Evolutionary conservation across 1,284 basidiomycete genomes (phyloP).

Genomic region (Stygiomarasmius scandens): DNA sequence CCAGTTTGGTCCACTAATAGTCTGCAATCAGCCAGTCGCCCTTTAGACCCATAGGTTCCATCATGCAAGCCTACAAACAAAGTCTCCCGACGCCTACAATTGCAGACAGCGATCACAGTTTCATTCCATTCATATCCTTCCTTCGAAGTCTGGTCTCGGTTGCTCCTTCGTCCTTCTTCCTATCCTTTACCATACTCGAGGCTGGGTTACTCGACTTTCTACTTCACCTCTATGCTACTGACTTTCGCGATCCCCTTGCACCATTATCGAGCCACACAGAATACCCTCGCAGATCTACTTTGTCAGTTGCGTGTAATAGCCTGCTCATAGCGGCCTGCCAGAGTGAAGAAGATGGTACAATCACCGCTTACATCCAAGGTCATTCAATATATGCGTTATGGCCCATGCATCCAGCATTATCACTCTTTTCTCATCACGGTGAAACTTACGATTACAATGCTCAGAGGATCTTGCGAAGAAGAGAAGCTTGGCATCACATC

Average conservation of each 20-base stretch:
- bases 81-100: background rate
- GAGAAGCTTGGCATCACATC: no score
- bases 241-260: conserved; percentile 2
- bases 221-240: no score
- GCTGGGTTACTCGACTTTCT: no score
- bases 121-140: conserved; percentile 8
- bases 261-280: background rate
- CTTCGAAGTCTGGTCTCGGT: background rate
- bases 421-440: no score
- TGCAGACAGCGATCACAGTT: conserved; percentile 1
- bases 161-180: no score
- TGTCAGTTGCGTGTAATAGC: conserved; percentile 6
- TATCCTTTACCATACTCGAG: background rate
- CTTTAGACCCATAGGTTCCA: background rate
- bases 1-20: background rate
- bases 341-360: background rate
- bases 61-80: background rate
- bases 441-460: background rate
- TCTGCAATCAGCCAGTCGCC: background rate
- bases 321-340: background rate
- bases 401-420: background rate
- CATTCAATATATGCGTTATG: conserved; percentile 2
- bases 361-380: background rate
- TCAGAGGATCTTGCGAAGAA: no score
- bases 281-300: background rate